Evolutionary conservation across 345 rosid species (phyloP).

Genomic region (Syzygium jambos): DNA sequence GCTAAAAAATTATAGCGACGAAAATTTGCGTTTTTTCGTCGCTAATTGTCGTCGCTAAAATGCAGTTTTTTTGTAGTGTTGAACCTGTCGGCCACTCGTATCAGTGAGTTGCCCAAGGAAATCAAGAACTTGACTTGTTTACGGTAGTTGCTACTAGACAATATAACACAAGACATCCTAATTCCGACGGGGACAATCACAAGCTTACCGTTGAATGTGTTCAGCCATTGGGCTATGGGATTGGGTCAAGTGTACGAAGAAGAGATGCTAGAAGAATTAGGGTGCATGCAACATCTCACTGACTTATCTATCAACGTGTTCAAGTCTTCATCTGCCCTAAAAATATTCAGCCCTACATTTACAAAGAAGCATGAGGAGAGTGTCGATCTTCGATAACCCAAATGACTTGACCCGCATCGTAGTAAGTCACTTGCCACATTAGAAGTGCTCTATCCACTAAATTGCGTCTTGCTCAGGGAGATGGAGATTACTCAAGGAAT

Average conservation of each 20-base stretch:
- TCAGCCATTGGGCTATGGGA: rapidly evolving
- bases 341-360: background rate
- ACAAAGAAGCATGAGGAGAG: background rate
- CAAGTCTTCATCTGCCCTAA: background rate
- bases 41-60: too few species aligned
- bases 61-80: too few species aligned
- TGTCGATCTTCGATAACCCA: too few species aligned
- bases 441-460: background rate
- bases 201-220: background rate
- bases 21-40: too few species aligned
- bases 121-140: background rate
- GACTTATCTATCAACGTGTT: too few species aligned
- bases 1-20: too few species aligned
- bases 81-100: rapidly evolving
- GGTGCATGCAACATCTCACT: background rate
- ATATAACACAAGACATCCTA: rapidly evolving
- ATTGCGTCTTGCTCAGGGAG: background rate
- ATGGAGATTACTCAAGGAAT: too few species aligned
- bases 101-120: background rate
- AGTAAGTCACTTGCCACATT: too few species aligned
- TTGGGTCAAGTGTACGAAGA: rapidly evolving
- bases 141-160: background rate
- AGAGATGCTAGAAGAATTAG: background rate
- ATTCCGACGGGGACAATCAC: rapidly evolving
- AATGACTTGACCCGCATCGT: background rate